These are phyloP conservation scores for Fraxinus baroniana DNA, from an alignment of 305 asterid species.

Conservation along the genomic window DNA sequence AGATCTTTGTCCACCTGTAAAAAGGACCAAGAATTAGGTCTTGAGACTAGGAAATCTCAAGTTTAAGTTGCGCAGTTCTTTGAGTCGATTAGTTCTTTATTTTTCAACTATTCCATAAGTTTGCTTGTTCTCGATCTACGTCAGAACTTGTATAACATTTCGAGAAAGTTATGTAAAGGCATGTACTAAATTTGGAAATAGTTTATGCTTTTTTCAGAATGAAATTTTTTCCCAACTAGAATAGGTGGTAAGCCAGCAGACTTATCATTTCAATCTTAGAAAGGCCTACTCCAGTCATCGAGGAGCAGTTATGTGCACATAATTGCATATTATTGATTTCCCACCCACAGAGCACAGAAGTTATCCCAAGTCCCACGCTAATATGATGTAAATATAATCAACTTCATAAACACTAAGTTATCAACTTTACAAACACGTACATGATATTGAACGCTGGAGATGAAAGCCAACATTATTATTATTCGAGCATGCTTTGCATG, in stretches of 20 bases:
- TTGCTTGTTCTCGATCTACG: neutral
- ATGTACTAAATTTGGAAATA: neutral
- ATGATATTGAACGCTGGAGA: neutral
- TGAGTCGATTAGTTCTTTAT: neutral
- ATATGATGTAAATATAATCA: neutral
- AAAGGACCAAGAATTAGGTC: neutral
- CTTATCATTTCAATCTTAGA: neutral
- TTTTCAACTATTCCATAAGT: neutral
- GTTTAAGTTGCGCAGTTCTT: neutral
- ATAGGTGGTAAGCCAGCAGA: neutral
- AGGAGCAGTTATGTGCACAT: neutral
- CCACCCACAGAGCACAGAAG: neutral
- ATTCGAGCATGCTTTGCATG: neutral
- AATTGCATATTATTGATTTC: neutral
- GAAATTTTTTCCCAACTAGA: neutral
- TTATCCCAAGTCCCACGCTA: neutral
- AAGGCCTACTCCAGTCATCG: neutral
- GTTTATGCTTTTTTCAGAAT: neutral
- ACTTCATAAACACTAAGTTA: neutral
- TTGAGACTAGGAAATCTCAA: neutral
- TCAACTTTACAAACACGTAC: neutral
- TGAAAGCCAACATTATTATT: neutral
- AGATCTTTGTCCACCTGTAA: neutral
- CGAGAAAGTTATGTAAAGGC: neutral
- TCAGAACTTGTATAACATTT: neutral